Base-by-base conservation (phyloP, 2,329 filamentous ascomycete species). In the Stagonosporopsis cucurbitacearum region DNA sequence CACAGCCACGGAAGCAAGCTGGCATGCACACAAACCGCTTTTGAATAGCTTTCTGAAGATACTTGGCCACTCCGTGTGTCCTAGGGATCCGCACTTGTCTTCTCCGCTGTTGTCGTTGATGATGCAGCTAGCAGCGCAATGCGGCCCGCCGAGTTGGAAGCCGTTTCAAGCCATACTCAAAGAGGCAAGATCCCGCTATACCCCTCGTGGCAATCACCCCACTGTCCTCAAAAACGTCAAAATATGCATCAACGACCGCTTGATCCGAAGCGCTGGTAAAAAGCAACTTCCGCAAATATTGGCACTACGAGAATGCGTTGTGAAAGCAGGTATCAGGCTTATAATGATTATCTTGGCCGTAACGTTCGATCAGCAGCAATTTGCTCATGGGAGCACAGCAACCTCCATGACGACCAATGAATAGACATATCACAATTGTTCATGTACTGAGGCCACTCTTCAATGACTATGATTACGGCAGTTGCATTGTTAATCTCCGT, bases 101-200 rank as follows among this genome's bases (percentile, higher is more conserved):
- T 11, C 26, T 44, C 25, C 15, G 19, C 20, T 23, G 25, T n/a
- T 17, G 19, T 13, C 36, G 17, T 33, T 39, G 20, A 26, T 26
- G 26, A 39, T 36, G 40, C 13, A 15, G 39, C 44, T 13, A 20
- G 32, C 25, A 32, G 30, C 8, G 30, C 51, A 36, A 41, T 9
- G 33, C 32, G 32, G 33, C 36, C 8, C 30, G n/a, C 40, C 26
- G 28, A 35, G 26, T 45, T 43, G 22, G 13, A 26, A 8, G n/a
- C 33, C 20, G 53, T 56, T 56, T 56, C 42, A 51, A 30, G 42
- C 47, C 37, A 47, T 41, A 30, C 36, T 19, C 2, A 1, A 47
- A 33, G 7, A 8, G 25, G 41, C 19, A 32, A 47, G 32, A 37
- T 36, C 33, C 53, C 42, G 47, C 42, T 47, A 36, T 33, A 32